These are phyloP conservation scores for Isabelozyma pseudorhagii DNA, from an alignment of 805 yeast species.

Conservation along the genomic window DNA sequence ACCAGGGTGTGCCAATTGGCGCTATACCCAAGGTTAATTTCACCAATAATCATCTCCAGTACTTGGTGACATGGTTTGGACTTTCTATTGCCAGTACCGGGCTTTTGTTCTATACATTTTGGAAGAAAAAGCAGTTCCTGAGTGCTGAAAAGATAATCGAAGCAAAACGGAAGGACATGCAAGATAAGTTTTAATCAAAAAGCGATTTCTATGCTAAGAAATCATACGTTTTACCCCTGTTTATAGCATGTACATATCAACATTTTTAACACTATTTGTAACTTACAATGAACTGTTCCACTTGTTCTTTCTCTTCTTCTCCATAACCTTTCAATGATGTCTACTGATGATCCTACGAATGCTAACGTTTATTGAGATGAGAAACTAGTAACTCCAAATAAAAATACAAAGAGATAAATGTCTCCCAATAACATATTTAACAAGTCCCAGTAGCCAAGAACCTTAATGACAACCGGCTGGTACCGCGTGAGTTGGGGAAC, in stretches of 20 bases:
- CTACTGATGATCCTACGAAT: not conserved
- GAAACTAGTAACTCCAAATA: conserved; percentile 35
- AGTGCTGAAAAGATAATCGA: conserved; percentile 39
- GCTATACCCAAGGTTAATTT: conserved; percentile 75
- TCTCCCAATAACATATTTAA: conserved; percentile 35
- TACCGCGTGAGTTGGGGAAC: conserved; percentile 28
- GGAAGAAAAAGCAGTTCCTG: conserved; percentile 25
- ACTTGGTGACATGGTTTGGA: conserved; percentile 94
- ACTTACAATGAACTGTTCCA: too few species aligned
- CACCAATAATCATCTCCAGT: conserved; percentile 88
- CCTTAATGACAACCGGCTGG: conserved; percentile 23
- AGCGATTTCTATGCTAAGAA: too few species aligned
- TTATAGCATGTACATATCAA: too few species aligned
- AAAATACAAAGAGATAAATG: conserved; percentile 30
- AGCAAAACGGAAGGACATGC: conserved; percentile 39
- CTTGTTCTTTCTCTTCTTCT: too few species aligned
- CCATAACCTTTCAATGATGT: too few species aligned
- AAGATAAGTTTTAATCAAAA: conserved; percentile 8
- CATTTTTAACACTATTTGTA: too few species aligned
- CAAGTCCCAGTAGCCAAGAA: conserved; percentile 36
- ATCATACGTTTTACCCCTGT: too few species aligned
- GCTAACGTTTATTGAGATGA: not conserved
- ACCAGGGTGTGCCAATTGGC: conserved; percentile 90
- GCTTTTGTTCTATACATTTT: conserved; percentile 44
- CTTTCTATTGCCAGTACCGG: conserved; percentile 70